These are phyloP conservation scores for Rosa lucieae DNA, from an alignment of 306 rosid species.

Conservation along the genomic window DNA sequence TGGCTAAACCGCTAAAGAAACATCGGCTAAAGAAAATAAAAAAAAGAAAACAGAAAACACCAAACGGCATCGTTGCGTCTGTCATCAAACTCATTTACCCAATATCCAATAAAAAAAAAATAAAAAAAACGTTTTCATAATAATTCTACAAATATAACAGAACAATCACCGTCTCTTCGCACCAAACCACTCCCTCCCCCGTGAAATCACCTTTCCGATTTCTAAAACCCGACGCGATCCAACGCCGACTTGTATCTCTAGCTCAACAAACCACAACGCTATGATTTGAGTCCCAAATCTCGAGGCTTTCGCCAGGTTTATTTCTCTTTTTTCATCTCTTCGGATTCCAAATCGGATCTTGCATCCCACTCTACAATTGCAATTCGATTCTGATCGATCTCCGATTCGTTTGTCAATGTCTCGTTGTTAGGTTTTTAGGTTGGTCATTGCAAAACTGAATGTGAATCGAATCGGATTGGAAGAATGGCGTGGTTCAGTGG, in stretches of 20 bases:
- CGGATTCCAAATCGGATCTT: conserved; percentile 28
- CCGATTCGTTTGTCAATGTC: background rate
- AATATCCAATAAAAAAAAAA: background rate
- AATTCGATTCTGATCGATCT: background rate
- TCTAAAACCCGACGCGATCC: background rate
- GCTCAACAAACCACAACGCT: conserved; percentile 28
- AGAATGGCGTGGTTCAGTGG: conserved; percentile 96
- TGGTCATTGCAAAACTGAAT: background rate
- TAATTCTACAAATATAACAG: background rate
- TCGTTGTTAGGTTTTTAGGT: background rate
- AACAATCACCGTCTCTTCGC: background rate
- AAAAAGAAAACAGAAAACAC: too few relatives aligned
- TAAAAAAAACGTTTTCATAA: background rate
- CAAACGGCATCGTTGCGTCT: background rate
- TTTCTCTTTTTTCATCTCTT: background rate
- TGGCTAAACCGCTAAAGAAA: too few relatives aligned
- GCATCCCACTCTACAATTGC: background rate
- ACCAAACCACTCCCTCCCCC: background rate
- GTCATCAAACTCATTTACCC: background rate
- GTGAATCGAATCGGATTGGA: conserved; percentile 28
- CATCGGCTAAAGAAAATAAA: too few relatives aligned
- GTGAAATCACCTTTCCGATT: background rate
- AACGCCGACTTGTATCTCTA: background rate
- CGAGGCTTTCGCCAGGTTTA: conserved; percentile 28
- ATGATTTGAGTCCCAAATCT: conserved; percentile 44